Percentiles rank a stretch among this genome's conserved stretches.
Evolutionary conservation across 257 asterid genomes (phyloP).

Genomic region (Scutellaria minor): DNA sequence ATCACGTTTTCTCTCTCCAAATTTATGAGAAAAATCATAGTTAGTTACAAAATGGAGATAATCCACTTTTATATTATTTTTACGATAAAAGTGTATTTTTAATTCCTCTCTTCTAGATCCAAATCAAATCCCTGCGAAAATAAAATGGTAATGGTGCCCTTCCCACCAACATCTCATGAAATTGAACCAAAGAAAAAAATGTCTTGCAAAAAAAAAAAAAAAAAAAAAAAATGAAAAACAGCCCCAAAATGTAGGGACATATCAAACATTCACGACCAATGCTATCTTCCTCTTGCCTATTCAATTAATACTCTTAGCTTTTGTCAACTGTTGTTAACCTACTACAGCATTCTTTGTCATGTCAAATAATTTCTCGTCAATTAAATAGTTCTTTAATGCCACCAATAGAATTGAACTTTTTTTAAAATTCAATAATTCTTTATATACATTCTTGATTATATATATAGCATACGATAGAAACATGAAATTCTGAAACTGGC

Average conservation of each 20-base stretch:
- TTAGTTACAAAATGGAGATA: too few species aligned
- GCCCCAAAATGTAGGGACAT: conserved; percentile 51
- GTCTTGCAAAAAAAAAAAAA: conserved; percentile 18
- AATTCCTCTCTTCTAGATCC: too few species aligned
- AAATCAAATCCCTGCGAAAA: too few species aligned
- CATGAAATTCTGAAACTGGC: too few species aligned
- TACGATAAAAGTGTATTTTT: too few species aligned
- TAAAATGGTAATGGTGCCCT: conserved; percentile 39
- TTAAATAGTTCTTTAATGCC: neutral
- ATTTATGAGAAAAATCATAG: too few species aligned
- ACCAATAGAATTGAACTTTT: too few species aligned
- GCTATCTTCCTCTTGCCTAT: conserved; percentile 41
- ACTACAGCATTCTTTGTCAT: conserved; percentile 38
- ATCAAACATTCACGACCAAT: conserved; percentile 13
- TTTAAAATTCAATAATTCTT: too few species aligned
- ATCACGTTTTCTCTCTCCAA: too few species aligned
- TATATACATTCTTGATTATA: too few species aligned
- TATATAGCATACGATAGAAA: too few species aligned
- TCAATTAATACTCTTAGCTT: conserved; percentile 27
- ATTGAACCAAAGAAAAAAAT: conserved; percentile 33
- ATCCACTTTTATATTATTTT: too few species aligned
- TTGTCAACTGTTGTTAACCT: conserved; percentile 46
- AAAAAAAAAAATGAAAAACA: conserved; percentile 12
- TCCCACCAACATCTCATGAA: conserved; percentile 47
- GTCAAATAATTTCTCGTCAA: conserved; percentile 25